phyloP scores from a whole-genome alignment of 495 filamentous ascomycete genomes.

The Trichoderma reesei region DNA sequence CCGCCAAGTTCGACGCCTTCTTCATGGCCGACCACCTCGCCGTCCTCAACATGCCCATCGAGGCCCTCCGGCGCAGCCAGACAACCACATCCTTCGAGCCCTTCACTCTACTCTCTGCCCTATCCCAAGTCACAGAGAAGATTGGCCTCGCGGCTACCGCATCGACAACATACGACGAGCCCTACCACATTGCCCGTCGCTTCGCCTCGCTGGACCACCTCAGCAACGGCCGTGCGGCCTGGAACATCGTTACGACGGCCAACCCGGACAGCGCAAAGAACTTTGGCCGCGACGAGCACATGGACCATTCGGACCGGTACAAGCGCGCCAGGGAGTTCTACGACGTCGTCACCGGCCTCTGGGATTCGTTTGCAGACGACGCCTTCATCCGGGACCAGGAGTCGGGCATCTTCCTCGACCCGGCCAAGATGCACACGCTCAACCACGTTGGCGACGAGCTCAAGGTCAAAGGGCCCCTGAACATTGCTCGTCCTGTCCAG shows the following conservation, averaged over 20 bases:
- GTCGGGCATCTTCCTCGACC: constrained; percentile 38
- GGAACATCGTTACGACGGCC: constrained; percentile 57
- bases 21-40: constrained; percentile 54
- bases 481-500: constrained; percentile 44
- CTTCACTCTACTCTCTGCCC: constrained; percentile 38
- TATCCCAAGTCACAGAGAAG: constrained; percentile 41
- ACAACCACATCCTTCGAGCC: constrained; percentile 47
- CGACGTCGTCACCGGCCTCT: constrained; percentile 44
- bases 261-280: constrained; percentile 46
- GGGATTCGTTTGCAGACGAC: constrained; percentile 48
- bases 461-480: constrained; percentile 37
- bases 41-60: constrained; percentile 48
- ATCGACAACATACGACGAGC: constrained; percentile 45
- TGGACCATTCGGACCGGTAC: constrained; percentile 51
- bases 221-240: constrained; percentile 47
- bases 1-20: constrained; percentile 52
- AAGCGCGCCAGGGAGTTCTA: constrained; percentile 50
- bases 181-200: constrained; percentile 47
- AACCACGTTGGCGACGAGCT: constrained; percentile 42
- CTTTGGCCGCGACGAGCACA: constrained; percentile 42
- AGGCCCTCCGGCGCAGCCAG: constrained; percentile 47
- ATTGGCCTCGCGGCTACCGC: constrained; percentile 44
- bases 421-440: constrained; percentile 38
- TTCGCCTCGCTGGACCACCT: constrained; percentile 53
- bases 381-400: constrained; percentile 40